Conservation (phyloP, 2,329 filamentous ascomycete species). For the Tolypocladium endophyticum region DNA sequence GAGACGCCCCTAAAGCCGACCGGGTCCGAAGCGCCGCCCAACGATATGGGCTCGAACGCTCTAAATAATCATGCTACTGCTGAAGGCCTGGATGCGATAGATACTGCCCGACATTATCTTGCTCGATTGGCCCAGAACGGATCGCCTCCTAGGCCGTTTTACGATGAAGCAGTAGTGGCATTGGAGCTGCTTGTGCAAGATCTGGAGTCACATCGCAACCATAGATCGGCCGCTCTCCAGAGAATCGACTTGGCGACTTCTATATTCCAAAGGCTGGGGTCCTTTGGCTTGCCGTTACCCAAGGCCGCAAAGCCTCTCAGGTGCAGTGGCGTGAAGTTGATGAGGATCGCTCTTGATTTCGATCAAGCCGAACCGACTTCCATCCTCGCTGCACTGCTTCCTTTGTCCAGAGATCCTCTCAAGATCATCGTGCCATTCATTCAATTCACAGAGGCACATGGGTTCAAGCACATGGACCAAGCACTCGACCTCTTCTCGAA, state of each 20-base stretch:
- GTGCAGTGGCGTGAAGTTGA: constrained; percentile 12
- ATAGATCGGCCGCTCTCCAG: not conserved
- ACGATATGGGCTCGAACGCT: not conserved
- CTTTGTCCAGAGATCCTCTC: constrained; percentile 12
- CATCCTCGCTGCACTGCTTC: constrained; percentile 11
- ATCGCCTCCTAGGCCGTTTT: not conserved
- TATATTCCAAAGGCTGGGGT: constrained; percentile 9
- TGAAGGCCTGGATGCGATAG: not conserved
- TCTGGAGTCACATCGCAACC: not conserved
- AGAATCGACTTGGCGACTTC: constrained; percentile 5
- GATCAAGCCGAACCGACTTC: constrained; percentile 7
- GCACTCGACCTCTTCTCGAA: constrained; percentile 6
- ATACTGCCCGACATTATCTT: constrained; percentile 1
- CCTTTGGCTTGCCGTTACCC: constrained; percentile 5
- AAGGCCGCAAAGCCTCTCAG: constrained; percentile 3
- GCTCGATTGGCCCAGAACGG: not conserved
- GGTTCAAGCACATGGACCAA: constrained; percentile 4
- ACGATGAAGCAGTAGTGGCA: constrained; percentile 2
- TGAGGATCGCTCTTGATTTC: constrained; percentile 9
- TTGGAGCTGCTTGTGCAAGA: constrained; percentile 5
- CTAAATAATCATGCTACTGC: not conserved
- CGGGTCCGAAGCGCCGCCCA: not conserved
- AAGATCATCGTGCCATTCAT: constrained; percentile 5
- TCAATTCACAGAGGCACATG: constrained; percentile 2
- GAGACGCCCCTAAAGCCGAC: not conserved